These are phyloP conservation scores for Limonium bicolor DNA, from an alignment of 148 eudicot species.

Conservation along the genomic window DNA sequence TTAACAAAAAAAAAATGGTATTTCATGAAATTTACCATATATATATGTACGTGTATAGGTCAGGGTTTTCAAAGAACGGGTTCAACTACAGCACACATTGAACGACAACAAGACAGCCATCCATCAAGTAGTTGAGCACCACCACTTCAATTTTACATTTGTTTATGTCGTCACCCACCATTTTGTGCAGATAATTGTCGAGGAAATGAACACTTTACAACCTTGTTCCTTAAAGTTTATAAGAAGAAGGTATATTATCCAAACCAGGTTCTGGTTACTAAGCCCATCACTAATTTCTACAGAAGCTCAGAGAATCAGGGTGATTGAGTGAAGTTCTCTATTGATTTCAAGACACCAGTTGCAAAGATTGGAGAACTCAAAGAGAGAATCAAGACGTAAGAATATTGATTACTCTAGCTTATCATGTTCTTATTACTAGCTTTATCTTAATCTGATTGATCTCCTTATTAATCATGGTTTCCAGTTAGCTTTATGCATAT, in stretches of 20 bases:
- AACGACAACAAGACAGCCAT: slow-evolving; percentile 79
- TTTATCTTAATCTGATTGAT: no score
- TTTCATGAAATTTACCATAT: no score
- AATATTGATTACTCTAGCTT: neutral
- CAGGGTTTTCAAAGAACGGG: slow-evolving; percentile 50
- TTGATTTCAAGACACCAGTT: slow-evolving; percentile 45
- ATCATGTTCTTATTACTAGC: no score
- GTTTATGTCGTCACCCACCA: no score
- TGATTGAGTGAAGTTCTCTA: slow-evolving; percentile 39
- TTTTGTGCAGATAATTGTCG: slow-evolving; percentile 43
- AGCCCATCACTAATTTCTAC: slow-evolving; percentile 53
- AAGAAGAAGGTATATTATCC: slow-evolving; percentile 60
- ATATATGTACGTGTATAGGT: slow-evolving; percentile 33
- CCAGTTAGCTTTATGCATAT: no score
- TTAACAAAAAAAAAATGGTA: no score
- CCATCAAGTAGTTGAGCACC: slow-evolving; percentile 56
- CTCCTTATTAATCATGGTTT: no score
- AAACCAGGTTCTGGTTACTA: slow-evolving; percentile 39
- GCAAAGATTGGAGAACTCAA: slow-evolving; percentile 33
- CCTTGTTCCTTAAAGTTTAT: slow-evolving; percentile 41
- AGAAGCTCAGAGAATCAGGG: slow-evolving; percentile 60
- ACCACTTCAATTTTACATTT: no score
- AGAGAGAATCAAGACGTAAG: slow-evolving; percentile 48
- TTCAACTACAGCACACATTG: slow-evolving; percentile 61
- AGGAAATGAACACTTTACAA: slow-evolving; percentile 61